These are phyloP conservation scores for Ruellia speciosa DNA, from an alignment of 305 asterid species.

Conservation along the genomic window DNA sequence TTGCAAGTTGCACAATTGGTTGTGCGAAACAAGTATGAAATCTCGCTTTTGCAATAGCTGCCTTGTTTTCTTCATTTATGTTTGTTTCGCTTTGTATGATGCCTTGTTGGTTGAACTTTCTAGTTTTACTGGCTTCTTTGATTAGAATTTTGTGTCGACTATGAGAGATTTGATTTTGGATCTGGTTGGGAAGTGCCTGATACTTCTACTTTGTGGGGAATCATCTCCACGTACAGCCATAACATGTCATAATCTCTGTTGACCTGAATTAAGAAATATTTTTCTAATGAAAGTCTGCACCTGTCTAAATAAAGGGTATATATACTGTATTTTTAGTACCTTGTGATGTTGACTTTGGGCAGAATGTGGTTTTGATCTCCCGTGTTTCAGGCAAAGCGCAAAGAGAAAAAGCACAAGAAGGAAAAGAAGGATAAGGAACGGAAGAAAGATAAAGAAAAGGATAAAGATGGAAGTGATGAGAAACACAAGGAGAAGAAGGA, in stretches of 20 bases:
- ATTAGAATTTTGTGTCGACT: too few relatives aligned
- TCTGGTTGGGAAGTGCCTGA: too few relatives aligned
- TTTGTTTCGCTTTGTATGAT: too few relatives aligned
- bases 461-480: conserved; percentile 42
- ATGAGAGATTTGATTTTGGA: too few relatives aligned
- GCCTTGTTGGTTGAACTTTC: too few relatives aligned
- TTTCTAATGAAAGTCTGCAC: too few relatives aligned
- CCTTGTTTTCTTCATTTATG: neutral
- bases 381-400: conserved; percentile 46
- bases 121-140: too few relatives aligned
- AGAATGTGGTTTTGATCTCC: conserved; percentile 17
- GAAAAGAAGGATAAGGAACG: conserved; percentile 58
- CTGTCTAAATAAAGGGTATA: neutral
- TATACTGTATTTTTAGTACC: neutral
- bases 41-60: conserved; percentile 4
- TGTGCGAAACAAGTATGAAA: neutral
- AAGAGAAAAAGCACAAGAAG: conserved; percentile 55
- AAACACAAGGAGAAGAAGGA: conserved; percentile 55
- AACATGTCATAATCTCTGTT: too few relatives aligned
- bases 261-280: too few relatives aligned
- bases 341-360: conserved; percentile 9
- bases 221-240: too few relatives aligned
- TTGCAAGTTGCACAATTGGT: neutral
- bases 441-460: conserved; percentile 50
- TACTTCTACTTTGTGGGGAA: too few relatives aligned